Conservation (phyloP, 257 asterid species). For the Capsicum baccatum region DNA sequence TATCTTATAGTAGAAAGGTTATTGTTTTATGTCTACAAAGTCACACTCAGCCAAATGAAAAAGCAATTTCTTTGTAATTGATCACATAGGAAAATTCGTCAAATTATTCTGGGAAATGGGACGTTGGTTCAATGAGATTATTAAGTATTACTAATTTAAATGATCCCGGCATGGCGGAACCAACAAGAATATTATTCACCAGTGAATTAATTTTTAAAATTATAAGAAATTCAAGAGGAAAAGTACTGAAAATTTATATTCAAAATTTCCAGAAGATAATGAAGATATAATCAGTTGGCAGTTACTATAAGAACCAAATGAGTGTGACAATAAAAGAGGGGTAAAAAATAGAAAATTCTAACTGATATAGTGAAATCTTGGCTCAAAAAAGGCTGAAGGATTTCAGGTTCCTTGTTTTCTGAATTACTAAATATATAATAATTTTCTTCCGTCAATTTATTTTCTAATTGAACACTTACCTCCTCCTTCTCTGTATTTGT, state of each 20-base stretch:
- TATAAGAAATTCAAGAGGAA: background rate
- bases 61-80: background rate
- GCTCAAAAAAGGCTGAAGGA: background rate
- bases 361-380: background rate
- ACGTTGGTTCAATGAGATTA: background rate
- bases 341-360: background rate
- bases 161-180: background rate
- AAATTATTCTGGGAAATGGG: background rate
- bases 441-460: too few relatives aligned
- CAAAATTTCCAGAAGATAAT: background rate
- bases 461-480: too few relatives aligned
- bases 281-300: background rate
- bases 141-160: background rate
- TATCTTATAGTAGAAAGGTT: background rate
- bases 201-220: background rate
- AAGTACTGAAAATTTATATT: background rate
- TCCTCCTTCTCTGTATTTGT: too few relatives aligned
- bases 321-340: background rate
- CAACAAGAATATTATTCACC: background rate
- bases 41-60: background rate
- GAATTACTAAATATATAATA: background rate
- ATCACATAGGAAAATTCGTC: conserved; percentile 13
- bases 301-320: background rate
- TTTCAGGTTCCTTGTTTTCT: background rate
- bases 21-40: background rate